These are phyloP conservation scores for Cyclospora cayetanensis DNA, from an alignment of 169 alveolate species.

Conservation along the genomic window DNA sequence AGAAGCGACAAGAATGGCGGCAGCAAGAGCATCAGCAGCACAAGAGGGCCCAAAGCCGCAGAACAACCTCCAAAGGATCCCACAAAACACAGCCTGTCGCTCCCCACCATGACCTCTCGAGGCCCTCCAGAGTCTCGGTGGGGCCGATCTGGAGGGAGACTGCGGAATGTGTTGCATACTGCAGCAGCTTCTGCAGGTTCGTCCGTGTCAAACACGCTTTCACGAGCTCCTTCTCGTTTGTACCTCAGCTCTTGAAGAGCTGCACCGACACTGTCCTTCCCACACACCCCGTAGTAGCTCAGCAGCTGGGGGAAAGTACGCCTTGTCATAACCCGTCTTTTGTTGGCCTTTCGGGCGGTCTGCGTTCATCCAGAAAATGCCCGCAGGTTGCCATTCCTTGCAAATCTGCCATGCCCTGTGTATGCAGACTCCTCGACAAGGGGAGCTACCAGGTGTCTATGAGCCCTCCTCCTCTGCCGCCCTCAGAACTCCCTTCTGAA, in stretches of 20 bases:
- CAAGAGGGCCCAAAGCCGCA: too few relatives aligned
- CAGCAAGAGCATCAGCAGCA: constrained; percentile 7
- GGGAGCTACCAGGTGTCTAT: neutral
- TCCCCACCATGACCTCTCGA: neutral
- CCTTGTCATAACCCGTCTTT: too few relatives aligned
- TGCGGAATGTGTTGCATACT: constrained; percentile 80
- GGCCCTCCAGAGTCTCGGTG: constrained; percentile 76
- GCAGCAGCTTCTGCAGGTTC: constrained; percentile 74
- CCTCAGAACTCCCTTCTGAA: neutral
- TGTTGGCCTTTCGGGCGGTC: too few relatives aligned
- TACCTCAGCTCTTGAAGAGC: neutral
- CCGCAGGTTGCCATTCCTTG: too few relatives aligned
- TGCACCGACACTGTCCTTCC: neutral
- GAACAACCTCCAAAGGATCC: too few relatives aligned
- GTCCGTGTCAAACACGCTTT: neutral
- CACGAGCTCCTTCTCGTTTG: neutral
- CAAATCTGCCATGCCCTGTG: too few relatives aligned
- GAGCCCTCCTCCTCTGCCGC: constrained; percentile 22
- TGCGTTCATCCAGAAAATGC: too few relatives aligned
- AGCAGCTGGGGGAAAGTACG: too few relatives aligned
- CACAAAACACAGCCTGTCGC: too few relatives aligned
- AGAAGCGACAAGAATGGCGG: constrained; percentile 1
- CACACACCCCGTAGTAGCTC: too few relatives aligned
- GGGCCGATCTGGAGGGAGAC: constrained; percentile 84
- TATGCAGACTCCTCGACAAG: constrained; percentile 49